Base-by-base conservation (phyloP, 2,329 filamentous ascomycete genomes). In the Intubia oerlemansii region DNA sequence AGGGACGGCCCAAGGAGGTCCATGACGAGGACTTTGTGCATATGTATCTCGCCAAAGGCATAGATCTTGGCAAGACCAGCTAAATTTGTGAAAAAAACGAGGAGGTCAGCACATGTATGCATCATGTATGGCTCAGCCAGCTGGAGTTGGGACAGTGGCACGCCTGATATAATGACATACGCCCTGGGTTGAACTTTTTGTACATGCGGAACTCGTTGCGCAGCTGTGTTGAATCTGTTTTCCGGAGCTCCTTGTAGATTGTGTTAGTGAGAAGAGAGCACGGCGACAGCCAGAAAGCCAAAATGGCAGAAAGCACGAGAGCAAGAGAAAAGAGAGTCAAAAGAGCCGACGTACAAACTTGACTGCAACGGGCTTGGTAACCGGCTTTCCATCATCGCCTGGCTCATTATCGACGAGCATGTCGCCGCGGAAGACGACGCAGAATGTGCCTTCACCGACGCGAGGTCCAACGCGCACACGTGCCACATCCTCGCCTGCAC, bases 171-270 rank as follows among this genome's bases (percentile, higher is more conserved):
- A n/a, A 21, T 21, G 19, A 8, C 19, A n/a, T 21, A n/a, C 8
- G n/a, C 19, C 19, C 19, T n/a, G 19, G 7, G 5, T 18, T n/a
- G 5, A 39, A 23, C 16, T 29, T 32, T n/a, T 38, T 39, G 27
- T 38, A 39, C 27, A 38, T 38, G 16, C 37, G 36, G 12, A 32
- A 39, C 14, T 39, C 37, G 18, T 39, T 38, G 1, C 37, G 36
- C 16, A 39, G 28, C 27, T 39, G 37, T 5, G 36, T 38, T 1
- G 32, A 35, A 16, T 39, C 36, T n/a, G 18, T 35, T n/a, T 29
- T 33, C 16, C 31, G 30, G 1, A 39, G 30, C 22, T 39, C 37
- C 37, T 39, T 5, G 6, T n/a, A n/a, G n/a, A n/a, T n/a, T n/a
- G n/a, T n/a, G n/a, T n/a, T n/a, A n/a, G n/a, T n/a, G n/a, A n/a